phyloP scores from a whole-genome alignment of 306 rosid genomes.

The Cucurbita ficifolia region DNA sequence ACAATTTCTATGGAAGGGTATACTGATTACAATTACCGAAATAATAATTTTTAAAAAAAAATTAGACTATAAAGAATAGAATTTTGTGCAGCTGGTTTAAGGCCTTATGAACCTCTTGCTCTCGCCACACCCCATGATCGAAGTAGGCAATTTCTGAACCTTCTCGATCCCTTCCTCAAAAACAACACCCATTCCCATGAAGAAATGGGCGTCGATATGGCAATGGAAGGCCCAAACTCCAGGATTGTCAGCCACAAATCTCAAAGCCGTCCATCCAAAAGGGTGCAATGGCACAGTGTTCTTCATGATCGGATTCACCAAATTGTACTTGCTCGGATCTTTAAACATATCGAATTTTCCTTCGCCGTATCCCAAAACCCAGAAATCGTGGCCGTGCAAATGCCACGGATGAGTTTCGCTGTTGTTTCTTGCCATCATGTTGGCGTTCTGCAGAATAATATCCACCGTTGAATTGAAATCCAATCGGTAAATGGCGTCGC shows the following conservation, averaged over 20 bases:
- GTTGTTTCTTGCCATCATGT: constrained; percentile 15
- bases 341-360: constrained; percentile 48
- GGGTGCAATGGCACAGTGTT: constrained; percentile 65
- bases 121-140: constrained; percentile 76
- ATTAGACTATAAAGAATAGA: background rate
- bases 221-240: constrained; percentile 92
- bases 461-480: constrained; percentile 28
- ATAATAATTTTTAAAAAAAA: no score
- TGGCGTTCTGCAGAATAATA: constrained; percentile 57
- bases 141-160: constrained; percentile 45
- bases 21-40: no score
- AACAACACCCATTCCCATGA: constrained; percentile 81
- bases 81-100: no score
- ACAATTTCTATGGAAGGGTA: no score
- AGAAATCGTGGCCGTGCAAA: constrained; percentile 81
- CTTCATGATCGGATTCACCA: constrained; percentile 72
- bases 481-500: constrained; percentile 44
- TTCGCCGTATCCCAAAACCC: constrained; percentile 82
- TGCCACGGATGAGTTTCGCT: constrained; percentile 95
- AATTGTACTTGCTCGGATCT: constrained; percentile 42
- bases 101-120: constrained; percentile 24
- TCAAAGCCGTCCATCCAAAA: constrained; percentile 76
- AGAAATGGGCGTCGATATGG: constrained; percentile 77
- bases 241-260: constrained; percentile 63
- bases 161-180: constrained; percentile 68